Percentiles rank a stretch among this genome's conserved stretches.
Conservation (phyloP, 768 basidiomycete genomes). For the Candolleomyces aberdarensis region DNA sequence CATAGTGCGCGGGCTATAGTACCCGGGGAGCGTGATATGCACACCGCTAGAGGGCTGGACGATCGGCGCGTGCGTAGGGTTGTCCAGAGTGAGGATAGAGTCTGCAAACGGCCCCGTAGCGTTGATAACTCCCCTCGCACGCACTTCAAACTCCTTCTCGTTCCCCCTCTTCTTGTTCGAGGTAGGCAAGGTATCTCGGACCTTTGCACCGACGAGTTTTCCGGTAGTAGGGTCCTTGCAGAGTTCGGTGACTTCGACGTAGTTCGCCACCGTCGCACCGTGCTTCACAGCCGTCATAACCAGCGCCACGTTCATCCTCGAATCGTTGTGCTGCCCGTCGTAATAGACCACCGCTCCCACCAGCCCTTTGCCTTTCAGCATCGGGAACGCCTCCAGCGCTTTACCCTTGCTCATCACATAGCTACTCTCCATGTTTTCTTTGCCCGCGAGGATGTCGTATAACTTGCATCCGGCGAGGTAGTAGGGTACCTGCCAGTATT, state of each 20-base stretch:
- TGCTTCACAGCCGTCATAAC: conserved; percentile 93
- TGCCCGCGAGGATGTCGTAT: conserved; percentile 93
- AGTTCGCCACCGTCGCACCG: conserved; percentile 86
- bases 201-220: conserved; percentile 67
- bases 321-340: conserved; percentile 98
- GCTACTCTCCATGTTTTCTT: conserved; percentile 94
- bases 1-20: conserved; percentile 94
- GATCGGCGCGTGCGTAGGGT: conserved; percentile 75
- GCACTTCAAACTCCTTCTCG: background rate
- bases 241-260: conserved; percentile 79
- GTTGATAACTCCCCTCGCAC: conserved; percentile 80
- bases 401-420: conserved; percentile 95
- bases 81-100: conserved; percentile 76
- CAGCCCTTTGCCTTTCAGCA: conserved; percentile 89
- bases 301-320: conserved; percentile 96
- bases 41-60: conserved; percentile 92
- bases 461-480: conserved; percentile 94
- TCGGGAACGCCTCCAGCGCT: conserved; percentile 92
- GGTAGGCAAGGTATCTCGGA: conserved; percentile 53
- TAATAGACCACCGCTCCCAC: conserved; percentile 97
- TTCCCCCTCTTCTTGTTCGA: background rate
- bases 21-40: conserved; percentile 95
- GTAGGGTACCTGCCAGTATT: conserved; percentile 98
- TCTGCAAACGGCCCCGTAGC: conserved; percentile 96
- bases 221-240: conserved; percentile 59